phyloP scores from a whole-genome alignment of 192 early-diverging fungal genomes.

The Backusella parvicylindrica region DNA sequence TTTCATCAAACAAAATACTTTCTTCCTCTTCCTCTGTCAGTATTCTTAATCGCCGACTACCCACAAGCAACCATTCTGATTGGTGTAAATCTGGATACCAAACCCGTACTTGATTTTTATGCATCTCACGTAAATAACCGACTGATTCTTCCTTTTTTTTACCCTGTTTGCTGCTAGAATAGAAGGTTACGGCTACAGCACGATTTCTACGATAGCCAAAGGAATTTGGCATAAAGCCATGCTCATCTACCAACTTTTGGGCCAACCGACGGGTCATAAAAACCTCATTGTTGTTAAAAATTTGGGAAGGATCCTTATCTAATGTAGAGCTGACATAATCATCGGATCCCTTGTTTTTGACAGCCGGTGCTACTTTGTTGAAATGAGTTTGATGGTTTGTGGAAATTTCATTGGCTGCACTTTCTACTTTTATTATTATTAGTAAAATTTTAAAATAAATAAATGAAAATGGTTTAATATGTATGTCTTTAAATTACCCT shows the following conservation, averaged over 20 bases:
- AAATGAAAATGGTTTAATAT: background rate
- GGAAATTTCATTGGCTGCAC: background rate
- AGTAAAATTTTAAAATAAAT: background rate
- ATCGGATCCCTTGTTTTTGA: background rate
- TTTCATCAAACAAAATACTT: background rate
- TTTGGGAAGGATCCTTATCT: constrained; percentile 24
- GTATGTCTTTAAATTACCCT: background rate
- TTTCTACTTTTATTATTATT: background rate
- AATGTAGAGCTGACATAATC: constrained; percentile 19
- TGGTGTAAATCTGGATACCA: constrained; percentile 45
- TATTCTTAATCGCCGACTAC: constrained; percentile 40
- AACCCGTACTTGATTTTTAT: constrained; percentile 40
- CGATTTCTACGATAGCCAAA: constrained; percentile 27
- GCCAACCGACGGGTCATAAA: constrained; percentile 29
- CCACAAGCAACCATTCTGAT: constrained; percentile 49
- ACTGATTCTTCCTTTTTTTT: constrained; percentile 14
- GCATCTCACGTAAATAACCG: constrained; percentile 42
- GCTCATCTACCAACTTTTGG: constrained; percentile 15
- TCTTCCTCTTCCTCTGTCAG: constrained; percentile 32
- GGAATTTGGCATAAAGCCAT: constrained; percentile 29
- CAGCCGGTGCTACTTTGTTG: background rate
- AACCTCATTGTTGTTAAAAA: constrained; percentile 27
- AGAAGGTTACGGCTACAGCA: constrained; percentile 32
- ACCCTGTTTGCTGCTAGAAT: constrained; percentile 10
- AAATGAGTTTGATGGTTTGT: background rate